Percentiles rank a stretch among this genome's conserved stretches.
phyloP scores from a whole-genome alignment of 306 rosid genomes.

The Cicer bijugum region DNA sequence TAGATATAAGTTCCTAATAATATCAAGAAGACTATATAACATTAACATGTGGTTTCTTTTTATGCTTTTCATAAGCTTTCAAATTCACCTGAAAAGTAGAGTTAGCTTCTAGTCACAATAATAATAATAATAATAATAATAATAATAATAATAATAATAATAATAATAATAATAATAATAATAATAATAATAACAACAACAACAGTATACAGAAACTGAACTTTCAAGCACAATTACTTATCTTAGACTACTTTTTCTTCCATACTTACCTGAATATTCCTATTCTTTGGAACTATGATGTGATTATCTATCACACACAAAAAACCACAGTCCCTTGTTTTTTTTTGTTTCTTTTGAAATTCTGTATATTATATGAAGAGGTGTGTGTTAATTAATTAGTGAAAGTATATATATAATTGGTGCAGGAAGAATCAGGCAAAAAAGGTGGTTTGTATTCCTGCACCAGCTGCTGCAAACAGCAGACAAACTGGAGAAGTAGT shows the following conservation, averaged over 20 bases:
- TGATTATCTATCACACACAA: conserved; percentile 27
- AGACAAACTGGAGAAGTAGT: conserved; percentile 92
- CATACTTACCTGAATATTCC: conserved; percentile 47
- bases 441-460: conserved; percentile 92
- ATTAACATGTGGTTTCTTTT: conserved; percentile 23
- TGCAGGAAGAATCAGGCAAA: conserved; percentile 84
- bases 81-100: conserved; percentile 49
- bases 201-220: conserved; percentile 22
- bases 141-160: neutral
- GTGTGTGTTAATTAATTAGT: neutral
- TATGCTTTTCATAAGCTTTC: conserved; percentile 46
- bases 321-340: neutral
- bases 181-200: neutral
- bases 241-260: conserved; percentile 42
- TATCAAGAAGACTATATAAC: conserved; percentile 31
- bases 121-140: no score
- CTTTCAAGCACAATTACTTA: conserved; percentile 48
- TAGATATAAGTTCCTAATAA: conserved; percentile 29
- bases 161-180: neutral
- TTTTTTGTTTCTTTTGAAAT: neutral
- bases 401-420: neutral
- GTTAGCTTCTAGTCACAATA: conserved; percentile 45
- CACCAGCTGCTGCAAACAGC: conserved; percentile 88
- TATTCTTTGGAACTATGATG: conserved; percentile 11
- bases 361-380: neutral